phyloP scores from a whole-genome alignment of 306 rosid species.

The Quercus robur region DNA sequence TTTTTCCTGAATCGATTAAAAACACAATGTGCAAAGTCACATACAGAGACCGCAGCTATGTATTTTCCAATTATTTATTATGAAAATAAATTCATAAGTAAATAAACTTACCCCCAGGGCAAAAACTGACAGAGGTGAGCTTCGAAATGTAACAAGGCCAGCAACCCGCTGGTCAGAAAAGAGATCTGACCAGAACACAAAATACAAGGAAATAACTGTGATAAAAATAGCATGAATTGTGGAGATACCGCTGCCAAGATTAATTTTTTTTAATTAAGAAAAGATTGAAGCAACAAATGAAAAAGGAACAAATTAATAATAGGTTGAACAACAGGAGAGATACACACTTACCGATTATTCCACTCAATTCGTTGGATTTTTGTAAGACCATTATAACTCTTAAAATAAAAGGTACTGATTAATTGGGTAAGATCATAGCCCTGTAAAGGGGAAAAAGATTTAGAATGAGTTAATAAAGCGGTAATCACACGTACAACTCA shows the following conservation, averaged over 20 bases:
- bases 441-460: slow-evolving; percentile 16
- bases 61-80: not conserved
- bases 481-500: not conserved
- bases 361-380: slow-evolving; percentile 59
- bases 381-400: slow-evolving; percentile 50
- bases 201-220: slow-evolving; percentile 44
- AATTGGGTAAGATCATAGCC: slow-evolving; percentile 52
- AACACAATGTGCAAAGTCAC: slow-evolving; percentile 41
- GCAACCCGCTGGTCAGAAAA: slow-evolving; percentile 51
- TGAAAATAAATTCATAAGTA: not conserved
- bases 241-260: slow-evolving; percentile 53
- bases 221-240: slow-evolving; percentile 58
- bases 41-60: slow-evolving; percentile 25
- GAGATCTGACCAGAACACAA: slow-evolving; percentile 65
- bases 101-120: slow-evolving; percentile 46
- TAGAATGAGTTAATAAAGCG: not conserved
- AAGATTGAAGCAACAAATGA: not conserved
- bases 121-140: slow-evolving; percentile 46
- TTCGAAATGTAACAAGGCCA: slow-evolving; percentile 49
- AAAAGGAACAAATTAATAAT: not conserved
- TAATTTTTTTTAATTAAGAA: slow-evolving; percentile 16
- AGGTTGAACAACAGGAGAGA: not conserved
- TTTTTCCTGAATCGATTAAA: not conserved
- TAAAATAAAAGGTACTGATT: slow-evolving; percentile 44
- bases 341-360: slow-evolving; percentile 49